Conservation (phyloP, 495 filamentous ascomycete species). For the Hypoxylon rickii region DNA sequence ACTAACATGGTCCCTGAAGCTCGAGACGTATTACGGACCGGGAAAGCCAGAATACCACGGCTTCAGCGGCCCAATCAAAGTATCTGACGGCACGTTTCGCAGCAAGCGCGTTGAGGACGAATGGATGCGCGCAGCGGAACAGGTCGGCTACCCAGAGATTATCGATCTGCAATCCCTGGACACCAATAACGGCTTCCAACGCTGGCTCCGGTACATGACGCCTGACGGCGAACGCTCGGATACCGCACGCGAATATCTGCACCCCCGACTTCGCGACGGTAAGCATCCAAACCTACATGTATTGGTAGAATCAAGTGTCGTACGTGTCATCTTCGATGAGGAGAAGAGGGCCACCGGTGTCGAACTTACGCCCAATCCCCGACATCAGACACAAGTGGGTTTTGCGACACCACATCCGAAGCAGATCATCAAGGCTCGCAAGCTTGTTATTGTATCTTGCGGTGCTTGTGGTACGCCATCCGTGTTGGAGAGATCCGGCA, state of each 20-base stretch:
- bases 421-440: slow-evolving; percentile 49
- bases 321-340: slow-evolving; percentile 57
- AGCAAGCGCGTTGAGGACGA: slow-evolving; percentile 41
- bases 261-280: slow-evolving; percentile 50
- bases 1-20: slow-evolving; percentile 23
- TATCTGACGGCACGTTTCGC: slow-evolving; percentile 49
- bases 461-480: slow-evolving; percentile 60
- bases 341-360: slow-evolving; percentile 50
- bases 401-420: slow-evolving; percentile 16
- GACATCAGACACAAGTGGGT: slow-evolving; percentile 18
- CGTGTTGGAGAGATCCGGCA: slow-evolving; percentile 65
- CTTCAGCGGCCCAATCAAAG: slow-evolving; percentile 52
- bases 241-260: slow-evolving; percentile 49
- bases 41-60: slow-evolving; percentile 50
- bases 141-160: slow-evolving; percentile 50
- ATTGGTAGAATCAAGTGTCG: slow-evolving; percentile 53
- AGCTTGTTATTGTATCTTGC: slow-evolving; percentile 61
- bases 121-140: slow-evolving; percentile 46
- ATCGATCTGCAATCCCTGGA: slow-evolving; percentile 51
- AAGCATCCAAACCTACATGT: slow-evolving; percentile 57
- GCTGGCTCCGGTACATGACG: slow-evolving; percentile 37
- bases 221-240: slow-evolving; percentile 55
- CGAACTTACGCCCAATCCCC: slow-evolving; percentile 47
- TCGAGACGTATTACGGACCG: slow-evolving; percentile 57
- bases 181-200: slow-evolving; percentile 42